phyloP scores from a whole-genome alignment of 2,329 filamentous ascomycete genomes.

The Madurella mycetomatis region DNA sequence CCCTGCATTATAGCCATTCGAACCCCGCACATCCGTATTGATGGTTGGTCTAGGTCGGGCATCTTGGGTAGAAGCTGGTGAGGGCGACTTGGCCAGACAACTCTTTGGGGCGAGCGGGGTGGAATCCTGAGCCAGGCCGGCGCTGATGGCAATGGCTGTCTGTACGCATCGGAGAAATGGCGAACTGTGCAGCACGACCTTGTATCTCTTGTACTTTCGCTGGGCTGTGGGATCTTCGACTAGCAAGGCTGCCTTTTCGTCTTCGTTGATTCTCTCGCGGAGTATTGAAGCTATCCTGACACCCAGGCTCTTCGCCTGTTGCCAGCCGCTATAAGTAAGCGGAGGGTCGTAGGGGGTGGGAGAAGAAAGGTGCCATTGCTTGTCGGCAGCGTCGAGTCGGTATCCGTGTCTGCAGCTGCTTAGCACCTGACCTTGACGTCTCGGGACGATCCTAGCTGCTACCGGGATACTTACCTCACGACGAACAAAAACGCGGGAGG shows the following conservation, averaged over 20 bases:
- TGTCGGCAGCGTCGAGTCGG: slow-evolving; percentile 89
- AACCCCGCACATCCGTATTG: slow-evolving; percentile 6
- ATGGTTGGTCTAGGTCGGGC: slow-evolving; percentile 19
- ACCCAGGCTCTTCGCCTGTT: slow-evolving; percentile 77
- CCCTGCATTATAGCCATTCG: not conserved
- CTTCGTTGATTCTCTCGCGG: slow-evolving; percentile 47
- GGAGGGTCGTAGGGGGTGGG: slow-evolving; percentile 94
- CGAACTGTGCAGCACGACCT: slow-evolving; percentile 85
- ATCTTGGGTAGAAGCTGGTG: slow-evolving; percentile 28
- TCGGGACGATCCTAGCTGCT: not conserved
- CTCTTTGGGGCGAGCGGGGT: slow-evolving; percentile 24
- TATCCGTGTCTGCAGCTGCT: slow-evolving; percentile 68
- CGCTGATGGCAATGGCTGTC: slow-evolving; percentile 81
- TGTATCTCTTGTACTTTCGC: slow-evolving; percentile 55
- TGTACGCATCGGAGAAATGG: slow-evolving; percentile 91
- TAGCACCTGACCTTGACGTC: not conserved
- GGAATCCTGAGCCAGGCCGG: slow-evolving; percentile 69
- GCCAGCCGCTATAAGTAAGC: slow-evolving; percentile 90
- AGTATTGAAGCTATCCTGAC: slow-evolving; percentile 74
- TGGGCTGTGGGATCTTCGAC: slow-evolving; percentile 17
- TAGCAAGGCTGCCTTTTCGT: slow-evolving; percentile 35
- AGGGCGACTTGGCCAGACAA: slow-evolving; percentile 17
- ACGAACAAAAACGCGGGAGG: slow-evolving; percentile 43
- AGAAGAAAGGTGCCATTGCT: slow-evolving; percentile 89
- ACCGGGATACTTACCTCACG: slow-evolving; percentile 35